Base-by-base conservation (phyloP, 768 basidiomycete genomes). In the Dentipellis sp. region DNA sequence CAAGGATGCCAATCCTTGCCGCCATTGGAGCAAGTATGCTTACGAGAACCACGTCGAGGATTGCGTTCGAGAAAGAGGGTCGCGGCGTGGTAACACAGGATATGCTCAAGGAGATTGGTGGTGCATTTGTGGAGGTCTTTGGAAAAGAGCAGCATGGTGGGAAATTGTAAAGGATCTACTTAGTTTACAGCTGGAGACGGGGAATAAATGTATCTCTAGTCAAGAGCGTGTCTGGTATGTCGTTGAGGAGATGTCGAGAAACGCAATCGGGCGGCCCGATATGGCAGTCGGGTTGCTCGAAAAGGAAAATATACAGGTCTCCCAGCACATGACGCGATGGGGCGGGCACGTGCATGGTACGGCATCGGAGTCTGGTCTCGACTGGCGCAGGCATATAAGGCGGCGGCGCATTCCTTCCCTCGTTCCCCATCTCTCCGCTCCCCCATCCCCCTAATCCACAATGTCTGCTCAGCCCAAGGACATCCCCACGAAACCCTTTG, bases 11-110 rank as follows among this genome's bases (percentile, higher is more conserved):
- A 0, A 69, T 95, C 8, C 72, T 97, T 9, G 91, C 93, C 0
- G 90, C 93, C 9, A 77, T 91, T 14, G 94, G 83, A 1, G 95
- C 82, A 9, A 91, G 91, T 54, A 83, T 93, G 69, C 83, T 97
- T 10, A 98, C 94, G 7, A 83, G 97, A 7, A 84, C 86, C 2
- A 79, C 89, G 14, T 94, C 91, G 53, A 79, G 80, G 35, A 71
- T 78, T 19, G 91, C 91, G 2, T 99, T 91, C 65, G 67, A 71
- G 40, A 81, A 83, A 65, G 77, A 86, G 62, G 90, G 91, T 1
- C 75, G 97, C 61, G 83, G 83, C 55, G 80, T 95, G 59, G 80
- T 94, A 37, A 94, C 63, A 8, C 54, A 71, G 48, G 78, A 79
- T 58, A 72, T 79, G 69, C 60, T 78, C 19, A 68, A 67, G 16